phyloP scores from a whole-genome alignment of 352 stramenopile species.

The Pythium aphanidermatum region DNA sequence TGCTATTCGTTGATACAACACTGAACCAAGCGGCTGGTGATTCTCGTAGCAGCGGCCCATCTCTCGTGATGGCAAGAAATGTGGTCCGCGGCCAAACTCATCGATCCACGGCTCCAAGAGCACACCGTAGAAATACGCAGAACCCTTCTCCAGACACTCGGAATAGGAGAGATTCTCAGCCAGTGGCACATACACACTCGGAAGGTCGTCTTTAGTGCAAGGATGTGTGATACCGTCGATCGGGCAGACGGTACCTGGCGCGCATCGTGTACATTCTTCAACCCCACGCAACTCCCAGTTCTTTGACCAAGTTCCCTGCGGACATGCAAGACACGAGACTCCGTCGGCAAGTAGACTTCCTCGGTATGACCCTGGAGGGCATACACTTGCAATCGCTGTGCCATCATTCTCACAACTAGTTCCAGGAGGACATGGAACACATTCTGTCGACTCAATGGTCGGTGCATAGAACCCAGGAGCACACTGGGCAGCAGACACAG shows the following conservation, averaged over 20 bases:
- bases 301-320: slow-evolving; percentile 96
- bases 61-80: slow-evolving; percentile 81
- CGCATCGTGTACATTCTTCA: slow-evolving; percentile 90
- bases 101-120: slow-evolving; percentile 95
- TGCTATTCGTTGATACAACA: slow-evolving; percentile 91
- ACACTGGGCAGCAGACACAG: slow-evolving; percentile 88
- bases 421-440: slow-evolving; percentile 90
- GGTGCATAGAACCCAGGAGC: slow-evolving; percentile 94
- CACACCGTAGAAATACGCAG: slow-evolving; percentile 92
- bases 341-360: slow-evolving; percentile 81
- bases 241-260: slow-evolving; percentile 90
- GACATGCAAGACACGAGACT: slow-evolving; percentile 86
- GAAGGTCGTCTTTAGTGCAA: slow-evolving; percentile 90
- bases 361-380: slow-evolving; percentile 91
- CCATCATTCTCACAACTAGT: slow-evolving; percentile 91
- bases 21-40: slow-evolving; percentile 70
- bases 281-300: slow-evolving; percentile 96
- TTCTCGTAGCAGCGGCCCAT: slow-evolving; percentile 93
- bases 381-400: slow-evolving; percentile 84
- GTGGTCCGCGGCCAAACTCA: slow-evolving; percentile 83
- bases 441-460: slow-evolving; percentile 93
- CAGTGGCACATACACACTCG: slow-evolving; percentile 85
- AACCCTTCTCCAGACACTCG: slow-evolving; percentile 85
- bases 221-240: slow-evolving; percentile 94
- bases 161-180: slow-evolving; percentile 76